Conservation (phyloP, 148 eudicot genomes). For the Diospyros lotus region DNA sequence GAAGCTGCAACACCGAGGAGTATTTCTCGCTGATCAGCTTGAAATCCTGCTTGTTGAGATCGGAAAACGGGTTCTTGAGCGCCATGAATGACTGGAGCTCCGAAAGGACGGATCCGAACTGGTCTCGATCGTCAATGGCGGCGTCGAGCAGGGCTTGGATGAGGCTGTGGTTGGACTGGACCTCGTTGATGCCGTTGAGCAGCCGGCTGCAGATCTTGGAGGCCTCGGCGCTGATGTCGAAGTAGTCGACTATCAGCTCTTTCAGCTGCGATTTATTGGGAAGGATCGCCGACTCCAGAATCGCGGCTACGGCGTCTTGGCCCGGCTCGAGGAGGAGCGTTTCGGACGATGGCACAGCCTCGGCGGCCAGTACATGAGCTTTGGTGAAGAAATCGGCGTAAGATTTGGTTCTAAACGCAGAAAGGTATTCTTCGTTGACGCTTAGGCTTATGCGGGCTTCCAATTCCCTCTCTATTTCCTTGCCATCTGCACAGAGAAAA, state of each 20-base stretch:
- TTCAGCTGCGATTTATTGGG: conserved; percentile 33
- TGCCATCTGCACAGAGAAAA: conserved; percentile 11
- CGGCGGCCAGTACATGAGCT: conserved; percentile 23
- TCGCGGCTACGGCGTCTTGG: conserved; percentile 32
- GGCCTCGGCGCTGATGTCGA: conserved; percentile 43
- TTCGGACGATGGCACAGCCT: conserved; percentile 14
- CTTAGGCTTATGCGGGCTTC: conserved; percentile 19
- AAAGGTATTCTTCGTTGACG: conserved; percentile 43
- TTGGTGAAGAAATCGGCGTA: conserved; percentile 42
- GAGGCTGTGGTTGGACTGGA: conserved; percentile 23
- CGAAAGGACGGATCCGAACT: neutral
- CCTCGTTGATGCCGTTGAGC: conserved; percentile 28
- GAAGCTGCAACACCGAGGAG: conserved; percentile 23
- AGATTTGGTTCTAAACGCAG: conserved; percentile 49
- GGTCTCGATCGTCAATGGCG: conserved; percentile 11
- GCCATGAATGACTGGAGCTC: conserved; percentile 15
- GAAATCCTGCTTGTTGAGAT: conserved; percentile 28
- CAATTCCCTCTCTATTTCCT: neutral
- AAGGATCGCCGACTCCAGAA: conserved; percentile 30
- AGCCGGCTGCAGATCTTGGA: conserved; percentile 43
- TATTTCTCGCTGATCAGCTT: conserved; percentile 24
- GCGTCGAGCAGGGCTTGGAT: conserved; percentile 18
- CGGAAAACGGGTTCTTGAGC: conserved; percentile 25
- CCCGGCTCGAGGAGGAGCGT: conserved; percentile 37
- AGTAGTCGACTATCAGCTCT: conserved; percentile 35